phyloP scores from a whole-genome alignment of 345 rosid genomes.

The Dimocarpus longan region DNA sequence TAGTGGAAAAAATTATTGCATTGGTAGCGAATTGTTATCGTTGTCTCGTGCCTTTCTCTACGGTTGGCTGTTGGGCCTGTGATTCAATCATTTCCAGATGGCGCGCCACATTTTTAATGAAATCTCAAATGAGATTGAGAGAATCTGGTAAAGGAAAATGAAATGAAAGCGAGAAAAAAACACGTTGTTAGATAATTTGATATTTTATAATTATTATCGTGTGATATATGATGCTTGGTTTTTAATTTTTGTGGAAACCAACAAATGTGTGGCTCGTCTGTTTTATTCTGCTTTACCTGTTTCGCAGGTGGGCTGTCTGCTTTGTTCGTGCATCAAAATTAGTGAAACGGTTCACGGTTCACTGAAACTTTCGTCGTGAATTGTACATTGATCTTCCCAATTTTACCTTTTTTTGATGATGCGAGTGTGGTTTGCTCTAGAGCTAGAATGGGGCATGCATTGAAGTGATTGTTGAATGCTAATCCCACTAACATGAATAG shows the following conservation, averaged over 20 bases:
- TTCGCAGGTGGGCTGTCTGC: background rate
- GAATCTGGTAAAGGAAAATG: slow-evolving; percentile 3
- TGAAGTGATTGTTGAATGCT: background rate
- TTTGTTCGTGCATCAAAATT: background rate
- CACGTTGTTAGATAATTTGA: background rate
- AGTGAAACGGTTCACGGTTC: background rate
- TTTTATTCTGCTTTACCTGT: background rate
- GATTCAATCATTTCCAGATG: background rate
- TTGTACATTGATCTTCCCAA: background rate
- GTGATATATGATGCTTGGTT: background rate
- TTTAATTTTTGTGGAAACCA: background rate
- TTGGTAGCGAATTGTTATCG: background rate
- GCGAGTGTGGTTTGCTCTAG: too few species aligned
- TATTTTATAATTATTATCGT: too few species aligned
- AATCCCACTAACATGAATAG: background rate
- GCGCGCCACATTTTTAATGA: background rate
- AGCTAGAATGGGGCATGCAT: too few species aligned
- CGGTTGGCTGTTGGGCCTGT: background rate
- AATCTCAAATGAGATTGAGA: too few species aligned
- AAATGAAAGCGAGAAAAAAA: background rate
- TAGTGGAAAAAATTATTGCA: background rate
- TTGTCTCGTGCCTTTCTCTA: background rate
- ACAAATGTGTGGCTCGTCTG: background rate
- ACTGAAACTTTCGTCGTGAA: background rate
- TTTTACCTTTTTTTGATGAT: too few species aligned